Conservation (phyloP, 2,329 filamentous ascomycete species). For the Sclerotinia glacialis region DNA sequence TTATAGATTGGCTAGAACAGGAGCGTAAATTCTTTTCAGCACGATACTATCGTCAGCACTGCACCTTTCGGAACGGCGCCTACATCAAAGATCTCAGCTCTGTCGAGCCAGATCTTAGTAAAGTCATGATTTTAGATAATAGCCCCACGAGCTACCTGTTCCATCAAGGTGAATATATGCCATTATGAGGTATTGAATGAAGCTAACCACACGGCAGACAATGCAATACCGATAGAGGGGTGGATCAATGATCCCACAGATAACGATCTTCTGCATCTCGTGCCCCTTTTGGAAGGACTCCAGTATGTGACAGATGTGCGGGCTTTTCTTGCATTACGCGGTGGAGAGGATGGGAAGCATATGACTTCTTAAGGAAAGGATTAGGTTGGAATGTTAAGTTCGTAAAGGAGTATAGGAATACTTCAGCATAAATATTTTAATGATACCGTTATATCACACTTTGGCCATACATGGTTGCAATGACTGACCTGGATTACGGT, state of each 20-base stretch:
- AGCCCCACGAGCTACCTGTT: conserved; percentile 98
- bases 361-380: conserved; percentile 27
- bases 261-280: conserved; percentile 87
- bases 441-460: conserved; percentile 14
- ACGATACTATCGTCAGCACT: conserved; percentile 94
- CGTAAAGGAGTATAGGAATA: conserved; percentile 11
- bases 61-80: conserved; percentile 89
- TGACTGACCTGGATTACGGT: not conserved
- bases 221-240: conserved; percentile 97
- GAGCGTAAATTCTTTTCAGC: conserved; percentile 95
- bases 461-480: not conserved
- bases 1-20: conserved; percentile 97
- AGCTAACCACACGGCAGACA: conserved; percentile 59
- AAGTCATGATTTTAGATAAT: conserved; percentile 98
- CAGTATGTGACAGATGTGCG: conserved; percentile 97
- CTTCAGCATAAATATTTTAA: conserved; percentile 23
- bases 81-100: conserved; percentile 98
- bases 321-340: conserved; percentile 80
- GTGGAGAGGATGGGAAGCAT: conserved; percentile 71
- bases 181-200: conserved; percentile 14
- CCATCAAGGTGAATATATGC: conserved; percentile 73
- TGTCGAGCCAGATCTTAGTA: conserved; percentile 94
- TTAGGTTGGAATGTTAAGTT: conserved; percentile 9
- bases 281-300: conserved; percentile 87
- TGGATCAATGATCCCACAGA: conserved; percentile 99